Percentiles rank a stretch among this genome's conserved stretches.
phyloP scores from a whole-genome alignment of 176 grass and related monocot genomes.

The Stipa capillata region DNA sequence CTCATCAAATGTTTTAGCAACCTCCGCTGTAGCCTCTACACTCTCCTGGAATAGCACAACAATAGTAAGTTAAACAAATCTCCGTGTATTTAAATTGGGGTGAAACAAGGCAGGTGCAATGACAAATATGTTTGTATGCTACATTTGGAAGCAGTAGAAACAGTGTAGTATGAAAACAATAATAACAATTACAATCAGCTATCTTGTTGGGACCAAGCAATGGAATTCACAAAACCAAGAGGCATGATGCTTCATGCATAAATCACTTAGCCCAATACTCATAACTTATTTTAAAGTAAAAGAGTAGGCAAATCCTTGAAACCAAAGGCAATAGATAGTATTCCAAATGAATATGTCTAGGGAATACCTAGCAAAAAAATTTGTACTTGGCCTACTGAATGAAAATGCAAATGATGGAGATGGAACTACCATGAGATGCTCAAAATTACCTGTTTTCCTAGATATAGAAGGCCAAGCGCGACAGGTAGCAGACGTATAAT shows the following conservation, averaged over 20 bases:
- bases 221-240: not conserved
- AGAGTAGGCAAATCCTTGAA: not conserved
- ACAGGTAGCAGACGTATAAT: conserved; percentile 84
- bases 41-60: conserved; percentile 48
- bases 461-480: conserved; percentile 91
- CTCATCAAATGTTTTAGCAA: conserved; percentile 96
- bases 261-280: too few relatives aligned
- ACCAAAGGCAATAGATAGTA: not conserved
- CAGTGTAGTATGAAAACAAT: not conserved
- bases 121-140: not conserved
- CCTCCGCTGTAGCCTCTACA: conserved; percentile 84
- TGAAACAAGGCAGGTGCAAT: not conserved
- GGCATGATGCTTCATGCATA: too few relatives aligned
- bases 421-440: not conserved
- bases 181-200: not conserved
- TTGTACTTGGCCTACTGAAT: not conserved
- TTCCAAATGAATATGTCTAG: not conserved
- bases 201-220: not conserved
- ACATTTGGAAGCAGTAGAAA: conserved; percentile 4
- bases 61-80: not conserved
- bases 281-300: too few relatives aligned
- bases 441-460: conserved; percentile 86
- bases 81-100: not conserved
- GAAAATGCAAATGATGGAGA: not conserved
- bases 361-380: not conserved